Evolutionary conservation across 78 protist species (phyloP).

Genomic region (Dictyostelium brefeldianum): DNA sequence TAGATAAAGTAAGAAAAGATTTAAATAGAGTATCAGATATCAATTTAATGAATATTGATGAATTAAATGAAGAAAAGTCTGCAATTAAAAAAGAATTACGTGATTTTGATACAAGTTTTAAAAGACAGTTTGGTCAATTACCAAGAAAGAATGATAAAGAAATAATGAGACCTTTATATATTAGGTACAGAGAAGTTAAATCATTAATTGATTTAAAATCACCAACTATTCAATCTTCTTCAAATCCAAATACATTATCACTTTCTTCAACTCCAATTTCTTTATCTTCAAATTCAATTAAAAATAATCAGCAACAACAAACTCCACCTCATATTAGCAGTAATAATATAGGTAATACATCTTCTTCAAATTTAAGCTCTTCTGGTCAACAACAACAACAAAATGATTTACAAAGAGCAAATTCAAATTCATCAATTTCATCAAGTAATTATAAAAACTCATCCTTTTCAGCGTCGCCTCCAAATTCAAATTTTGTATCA

Average conservation of each 20-base stretch:
- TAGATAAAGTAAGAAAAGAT: conserved; percentile 33
- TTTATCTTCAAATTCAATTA: neutral
- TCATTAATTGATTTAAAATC: neutral
- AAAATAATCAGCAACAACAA: neutral
- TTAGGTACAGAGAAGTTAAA: conserved; percentile 74
- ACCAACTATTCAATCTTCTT: neutral
- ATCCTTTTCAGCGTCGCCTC: neutral
- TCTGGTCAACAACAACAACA: conserved; percentile 9
- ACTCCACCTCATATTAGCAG: too few relatives aligned
- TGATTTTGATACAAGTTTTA: conserved; percentile 56
- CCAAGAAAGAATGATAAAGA: conserved; percentile 75
- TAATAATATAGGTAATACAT: neutral
- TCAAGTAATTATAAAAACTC: neutral
- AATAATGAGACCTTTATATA: conserved; percentile 78
- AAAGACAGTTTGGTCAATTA: conserved; percentile 31
- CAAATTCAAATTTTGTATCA: neutral
- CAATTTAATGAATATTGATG: neutral
- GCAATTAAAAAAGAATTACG: conserved; percentile 73
- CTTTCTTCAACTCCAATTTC: neutral
- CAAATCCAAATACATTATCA: neutral
- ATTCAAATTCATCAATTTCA: neutral
- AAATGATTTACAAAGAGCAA: neutral
- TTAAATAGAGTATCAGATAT: conserved; percentile 27
- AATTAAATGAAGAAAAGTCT: conserved; percentile 57
- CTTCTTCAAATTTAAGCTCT: neutral